Conservation (phyloP, 805 yeast species). For the Kuraishia floccosa region DNA sequence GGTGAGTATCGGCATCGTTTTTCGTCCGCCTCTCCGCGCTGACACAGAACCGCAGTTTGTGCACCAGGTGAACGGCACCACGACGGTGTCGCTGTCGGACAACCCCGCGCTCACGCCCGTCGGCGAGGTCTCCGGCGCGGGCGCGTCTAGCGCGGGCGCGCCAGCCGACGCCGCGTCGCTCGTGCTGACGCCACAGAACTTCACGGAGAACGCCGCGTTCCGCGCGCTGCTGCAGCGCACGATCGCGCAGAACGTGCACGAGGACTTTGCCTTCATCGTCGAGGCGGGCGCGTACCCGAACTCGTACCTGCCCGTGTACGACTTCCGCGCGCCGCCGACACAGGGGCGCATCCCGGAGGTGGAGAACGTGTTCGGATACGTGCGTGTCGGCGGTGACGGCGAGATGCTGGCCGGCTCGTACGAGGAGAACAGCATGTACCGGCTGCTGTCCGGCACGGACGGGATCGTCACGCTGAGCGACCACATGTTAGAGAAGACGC, state of each 20-base stretch:
- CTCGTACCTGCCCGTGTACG: constrained; percentile 60
- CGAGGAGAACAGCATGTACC: constrained; percentile 48
- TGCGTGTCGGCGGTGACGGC: constrained; percentile 44
- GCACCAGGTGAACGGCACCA: constrained; percentile 1
- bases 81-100: constrained; percentile 15
- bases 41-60: constrained; percentile 1
- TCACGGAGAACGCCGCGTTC: constrained; percentile 16
- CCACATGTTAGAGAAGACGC: constrained; percentile 28
- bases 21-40: too few species aligned
- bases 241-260: constrained; percentile 12
- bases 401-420: constrained; percentile 43
- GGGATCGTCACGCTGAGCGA: constrained; percentile 47
- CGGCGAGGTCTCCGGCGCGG: too few species aligned
- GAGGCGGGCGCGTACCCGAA: constrained; percentile 44
- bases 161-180: constrained; percentile 1
- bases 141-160: background rate
- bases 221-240: constrained; percentile 10
- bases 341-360: constrained; percentile 60
- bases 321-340: constrained; percentile 52
- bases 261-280: constrained; percentile 42
- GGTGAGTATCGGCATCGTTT: too few species aligned
- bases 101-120: constrained; percentile 12
- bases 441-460: constrained; percentile 29
- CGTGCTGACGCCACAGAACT: constrained; percentile 10
- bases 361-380: constrained; percentile 62